These are phyloP conservation scores for Metschnikowia similis DNA, from an alignment of 805 yeast genomes.

Conservation along the genomic window DNA sequence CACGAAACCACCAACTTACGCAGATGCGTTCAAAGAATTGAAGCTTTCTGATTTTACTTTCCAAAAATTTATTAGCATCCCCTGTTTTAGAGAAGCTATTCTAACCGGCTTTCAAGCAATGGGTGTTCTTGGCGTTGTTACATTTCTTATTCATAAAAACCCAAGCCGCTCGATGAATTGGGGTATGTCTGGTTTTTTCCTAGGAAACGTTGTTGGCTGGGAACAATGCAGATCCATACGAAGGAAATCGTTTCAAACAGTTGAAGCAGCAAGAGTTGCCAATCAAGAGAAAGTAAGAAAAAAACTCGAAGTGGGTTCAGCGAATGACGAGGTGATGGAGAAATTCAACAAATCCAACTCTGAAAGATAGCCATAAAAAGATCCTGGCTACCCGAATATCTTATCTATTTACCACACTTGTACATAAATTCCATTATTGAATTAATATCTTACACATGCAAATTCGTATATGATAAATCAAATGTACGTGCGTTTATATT, in stretches of 20 bases:
- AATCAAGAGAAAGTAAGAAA: slow-evolving; percentile 31
- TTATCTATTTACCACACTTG: neutral
- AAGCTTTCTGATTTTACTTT: slow-evolving; percentile 49
- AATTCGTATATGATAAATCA: neutral
- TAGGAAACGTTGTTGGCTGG: slow-evolving; percentile 86
- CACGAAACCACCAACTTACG: slow-evolving; percentile 11
- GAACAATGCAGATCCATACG: slow-evolving; percentile 82
- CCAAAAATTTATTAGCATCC: slow-evolving; percentile 51
- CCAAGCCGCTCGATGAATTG: slow-evolving; percentile 67
- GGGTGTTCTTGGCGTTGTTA: slow-evolving; percentile 65
- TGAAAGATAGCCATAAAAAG: neutral
- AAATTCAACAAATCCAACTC: slow-evolving; percentile 22
- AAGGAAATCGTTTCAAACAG: slow-evolving; percentile 59
- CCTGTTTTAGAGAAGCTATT: slow-evolving; percentile 79
- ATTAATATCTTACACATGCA: neutral
- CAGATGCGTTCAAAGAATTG: slow-evolving; percentile 43
- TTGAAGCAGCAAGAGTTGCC: slow-evolving; percentile 61
- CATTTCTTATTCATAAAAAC: slow-evolving; percentile 62
- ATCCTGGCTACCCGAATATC: too few species aligned
- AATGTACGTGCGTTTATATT: neutral
- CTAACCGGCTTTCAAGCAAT: slow-evolving; percentile 68
- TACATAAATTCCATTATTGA: neutral
- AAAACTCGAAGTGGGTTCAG: slow-evolving; percentile 23
- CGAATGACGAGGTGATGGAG: slow-evolving; percentile 23
- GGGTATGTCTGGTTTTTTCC: slow-evolving; percentile 73